A percentile compares a stretch with the other conserved stretches of the same genome.
Conservation (phyloP, 1,139 yeast genomes). For the Blastobotrys buckinghamii region DNA sequence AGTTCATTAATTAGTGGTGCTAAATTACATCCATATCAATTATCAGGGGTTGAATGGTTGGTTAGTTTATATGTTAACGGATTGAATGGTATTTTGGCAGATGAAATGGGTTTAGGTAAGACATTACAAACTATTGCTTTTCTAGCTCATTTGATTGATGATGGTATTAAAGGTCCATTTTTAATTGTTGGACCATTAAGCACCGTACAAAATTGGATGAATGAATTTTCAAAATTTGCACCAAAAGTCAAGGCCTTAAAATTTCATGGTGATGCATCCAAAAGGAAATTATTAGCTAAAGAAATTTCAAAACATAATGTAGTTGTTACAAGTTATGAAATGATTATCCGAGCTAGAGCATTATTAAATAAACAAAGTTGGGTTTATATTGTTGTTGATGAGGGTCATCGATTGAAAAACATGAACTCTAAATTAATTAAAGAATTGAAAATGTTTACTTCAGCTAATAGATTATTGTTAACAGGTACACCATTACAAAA, state of each 20-base stretch:
- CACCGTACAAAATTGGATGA: conserved; percentile 78
- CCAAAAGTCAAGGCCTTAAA: conserved; percentile 56
- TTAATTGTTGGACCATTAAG: conserved; percentile 83
- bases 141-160: conserved; percentile 68
- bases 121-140: conserved; percentile 83
- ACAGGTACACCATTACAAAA: conserved; percentile 96
- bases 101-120: conserved; percentile 97
- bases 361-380: conserved; percentile 51
- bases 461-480: conserved; percentile 61
- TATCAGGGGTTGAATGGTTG: conserved; percentile 89
- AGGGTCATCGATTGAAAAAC: conserved; percentile 88
- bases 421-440: conserved; percentile 68
- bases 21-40: conserved; percentile 69
- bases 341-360: conserved; percentile 52
- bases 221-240: conserved; percentile 66
- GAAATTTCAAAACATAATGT: conserved; percentile 30
- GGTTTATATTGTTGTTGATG: conserved; percentile 91
- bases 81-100: conserved; percentile 89
- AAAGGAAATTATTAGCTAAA: conserved; percentile 42
- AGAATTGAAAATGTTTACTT: conserved; percentile 56
- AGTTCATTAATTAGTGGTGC: conserved; percentile 67
- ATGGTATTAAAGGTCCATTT: conserved; percentile 79
- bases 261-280: conserved; percentile 60
- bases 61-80: conserved; percentile 87
- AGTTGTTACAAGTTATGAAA: conserved; percentile 77